Evolutionary conservation across 2,329 filamentous ascomycete genomes (phyloP).

Genomic region (Diaporthe capsici): DNA sequence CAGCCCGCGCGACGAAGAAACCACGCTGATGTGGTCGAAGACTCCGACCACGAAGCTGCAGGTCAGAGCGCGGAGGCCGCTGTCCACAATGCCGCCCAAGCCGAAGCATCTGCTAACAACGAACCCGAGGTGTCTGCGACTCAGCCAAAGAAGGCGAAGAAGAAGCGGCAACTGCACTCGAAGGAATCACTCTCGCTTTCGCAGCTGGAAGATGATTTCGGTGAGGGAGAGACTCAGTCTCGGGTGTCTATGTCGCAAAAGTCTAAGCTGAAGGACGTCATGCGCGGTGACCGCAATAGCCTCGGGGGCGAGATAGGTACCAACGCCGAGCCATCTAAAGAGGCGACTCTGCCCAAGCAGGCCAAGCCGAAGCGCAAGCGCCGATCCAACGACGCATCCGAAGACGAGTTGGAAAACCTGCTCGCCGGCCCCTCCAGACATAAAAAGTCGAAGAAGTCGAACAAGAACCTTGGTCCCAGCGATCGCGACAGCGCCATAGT

Average conservation of each 20-base stretch:
- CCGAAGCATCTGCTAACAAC: background rate
- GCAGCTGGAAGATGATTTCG: conserved; percentile 35
- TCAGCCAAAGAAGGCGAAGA: conserved; percentile 20
- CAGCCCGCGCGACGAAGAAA: background rate
- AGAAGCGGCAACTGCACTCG: conserved; percentile 33
- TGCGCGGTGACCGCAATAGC: conserved; percentile 22
- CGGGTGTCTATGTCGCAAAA: conserved; percentile 33
- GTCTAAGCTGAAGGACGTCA: conserved; percentile 20
- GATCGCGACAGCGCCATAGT: background rate
- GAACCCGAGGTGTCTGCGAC: conserved; percentile 1
- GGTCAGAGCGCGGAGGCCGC: background rate
- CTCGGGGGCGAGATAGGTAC: conserved; percentile 4
- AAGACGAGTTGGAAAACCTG: conserved; percentile 37
- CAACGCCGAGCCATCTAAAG: conserved; percentile 3
- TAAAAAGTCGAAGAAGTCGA: conserved; percentile 30
- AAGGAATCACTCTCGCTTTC: conserved; percentile 35
- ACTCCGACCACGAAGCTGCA: background rate
- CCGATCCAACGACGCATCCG: conserved; percentile 17
- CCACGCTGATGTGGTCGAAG: background rate
- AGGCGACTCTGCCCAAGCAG: background rate
- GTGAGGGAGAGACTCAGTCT: conserved; percentile 27
- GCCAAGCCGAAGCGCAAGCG: conserved; percentile 33
- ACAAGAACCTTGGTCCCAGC: background rate
- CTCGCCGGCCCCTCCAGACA: conserved; percentile 35
- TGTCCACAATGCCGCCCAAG: background rate